phyloP scores from a whole-genome alignment of 1,139 yeast species.

The Saccharomyces hybrid region DNA sequence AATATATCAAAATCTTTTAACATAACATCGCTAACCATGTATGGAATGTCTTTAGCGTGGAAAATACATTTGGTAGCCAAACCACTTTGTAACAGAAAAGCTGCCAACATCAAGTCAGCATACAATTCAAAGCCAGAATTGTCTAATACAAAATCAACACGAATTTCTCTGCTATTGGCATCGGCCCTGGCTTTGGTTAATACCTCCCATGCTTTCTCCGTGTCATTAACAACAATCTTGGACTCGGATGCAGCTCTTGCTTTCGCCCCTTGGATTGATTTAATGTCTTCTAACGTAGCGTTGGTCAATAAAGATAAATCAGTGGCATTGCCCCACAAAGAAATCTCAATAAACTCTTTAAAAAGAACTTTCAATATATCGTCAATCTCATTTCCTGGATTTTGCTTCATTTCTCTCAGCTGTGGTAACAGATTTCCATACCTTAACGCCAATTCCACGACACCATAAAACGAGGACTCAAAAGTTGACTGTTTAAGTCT shows the following conservation, averaged over 20 bases:
- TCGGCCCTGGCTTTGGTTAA: constrained; percentile 30
- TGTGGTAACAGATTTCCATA: constrained; percentile 43
- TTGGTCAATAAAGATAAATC: constrained; percentile 85
- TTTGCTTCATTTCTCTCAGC: constrained; percentile 8
- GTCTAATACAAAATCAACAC: constrained; percentile 84
- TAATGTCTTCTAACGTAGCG: constrained; percentile 78
- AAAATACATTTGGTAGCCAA: constrained; percentile 58
- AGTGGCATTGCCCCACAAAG: constrained; percentile 97
- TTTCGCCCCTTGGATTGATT: constrained; percentile 84
- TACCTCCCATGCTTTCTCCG: constrained; percentile 57
- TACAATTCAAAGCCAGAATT: constrained; percentile 93
- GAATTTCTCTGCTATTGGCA: constrained; percentile 30
- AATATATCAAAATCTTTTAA: constrained; percentile 65
- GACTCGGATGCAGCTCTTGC: constrained; percentile 78
- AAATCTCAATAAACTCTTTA: constrained; percentile 76
- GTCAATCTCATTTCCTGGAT: constrained; percentile 29
- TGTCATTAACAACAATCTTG: constrained; percentile 74
- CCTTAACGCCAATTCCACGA: constrained; percentile 71
- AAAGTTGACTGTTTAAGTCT: constrained; percentile 67
- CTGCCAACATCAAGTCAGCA: constrained; percentile 71
- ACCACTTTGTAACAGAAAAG: constrained; percentile 67
- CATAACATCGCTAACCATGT: constrained; percentile 97
- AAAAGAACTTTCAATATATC: constrained; percentile 52
- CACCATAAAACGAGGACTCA: constrained; percentile 67
- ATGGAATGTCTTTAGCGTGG: constrained; percentile 87